Conservation (phyloP, 2,329 filamentous ascomycete genomes). For the Fonsecaea erecta region DNA sequence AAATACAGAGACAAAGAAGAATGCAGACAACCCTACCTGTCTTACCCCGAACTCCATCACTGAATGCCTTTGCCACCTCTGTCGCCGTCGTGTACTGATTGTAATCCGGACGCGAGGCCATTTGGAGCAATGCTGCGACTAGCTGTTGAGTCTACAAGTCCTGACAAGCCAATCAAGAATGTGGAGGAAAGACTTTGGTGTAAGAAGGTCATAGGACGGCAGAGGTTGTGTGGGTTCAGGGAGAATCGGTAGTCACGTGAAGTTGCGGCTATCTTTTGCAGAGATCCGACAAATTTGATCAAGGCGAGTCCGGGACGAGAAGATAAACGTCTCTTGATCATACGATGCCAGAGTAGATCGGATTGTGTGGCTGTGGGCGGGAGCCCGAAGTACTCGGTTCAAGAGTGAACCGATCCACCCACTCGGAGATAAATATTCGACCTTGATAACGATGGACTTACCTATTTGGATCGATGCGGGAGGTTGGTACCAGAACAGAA, state of each 20-base stretch:
- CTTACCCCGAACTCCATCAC: constrained; percentile 37
- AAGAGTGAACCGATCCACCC: neutral
- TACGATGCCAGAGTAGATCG: neutral
- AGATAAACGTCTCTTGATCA: neutral
- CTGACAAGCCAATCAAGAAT: neutral
- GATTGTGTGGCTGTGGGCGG: neutral
- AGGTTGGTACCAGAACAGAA: neutral
- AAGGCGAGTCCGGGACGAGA: neutral
- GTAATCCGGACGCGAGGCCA: constrained; percentile 25
- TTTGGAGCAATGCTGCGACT: constrained; percentile 4
- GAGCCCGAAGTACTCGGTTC: neutral
- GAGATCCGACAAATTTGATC: neutral
- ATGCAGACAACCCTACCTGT: constrained; percentile 21
- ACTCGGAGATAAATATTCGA: constrained; percentile 14
- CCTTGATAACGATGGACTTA: constrained; percentile 3
- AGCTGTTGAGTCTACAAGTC: neutral
- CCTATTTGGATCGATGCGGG: neutral
- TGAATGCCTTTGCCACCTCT: constrained; percentile 36
- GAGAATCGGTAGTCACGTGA: neutral
- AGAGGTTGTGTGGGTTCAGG: neutral
- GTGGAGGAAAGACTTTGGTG: neutral
- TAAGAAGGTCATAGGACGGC: neutral
- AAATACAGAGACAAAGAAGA: neutral
- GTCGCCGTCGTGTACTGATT: constrained; percentile 24
- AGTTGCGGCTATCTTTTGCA: neutral